Conservation (phyloP, 2,329 filamentous ascomycete species). For the Epichloe festucae region DNA sequence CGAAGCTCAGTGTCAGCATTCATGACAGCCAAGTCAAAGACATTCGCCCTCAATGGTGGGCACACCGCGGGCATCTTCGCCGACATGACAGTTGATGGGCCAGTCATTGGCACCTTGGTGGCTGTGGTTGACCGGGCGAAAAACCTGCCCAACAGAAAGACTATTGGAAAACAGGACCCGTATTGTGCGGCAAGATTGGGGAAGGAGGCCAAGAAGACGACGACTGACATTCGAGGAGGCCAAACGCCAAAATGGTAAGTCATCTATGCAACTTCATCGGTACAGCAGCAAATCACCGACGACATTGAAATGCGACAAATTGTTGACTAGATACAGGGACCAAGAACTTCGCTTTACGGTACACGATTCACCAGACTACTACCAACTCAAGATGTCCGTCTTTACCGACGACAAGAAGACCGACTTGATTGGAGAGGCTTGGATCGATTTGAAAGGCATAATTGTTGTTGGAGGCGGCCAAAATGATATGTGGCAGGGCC, state of each 20-base stretch:
- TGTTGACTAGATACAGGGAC: slow-evolving; percentile 50
- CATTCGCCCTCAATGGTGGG: slow-evolving; percentile 44
- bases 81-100: slow-evolving; percentile 86
- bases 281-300: not conserved
- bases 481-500: slow-evolving; percentile 79
- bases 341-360: slow-evolving; percentile 93
- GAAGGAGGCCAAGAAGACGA: slow-evolving; percentile 96
- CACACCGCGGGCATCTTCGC: slow-evolving; percentile 91
- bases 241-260: slow-evolving; percentile 87
- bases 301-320: not conserved
- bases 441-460: slow-evolving; percentile 71
- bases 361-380: slow-evolving; percentile 93
- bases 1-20: not conserved
- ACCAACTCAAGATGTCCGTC: slow-evolving; percentile 84
- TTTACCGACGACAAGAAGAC: slow-evolving; percentile 99
- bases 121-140: slow-evolving; percentile 88
- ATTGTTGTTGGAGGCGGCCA: slow-evolving; percentile 82
- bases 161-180: slow-evolving; percentile 96
- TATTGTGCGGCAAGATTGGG: slow-evolving; percentile 89
- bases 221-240: slow-evolving; percentile 83
- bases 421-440: slow-evolving; percentile 88
- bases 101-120: slow-evolving; percentile 84
- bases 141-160: slow-evolving; percentile 92
- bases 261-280: not conserved
- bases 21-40: slow-evolving; percentile 42